These are phyloP conservation scores for Nicotiana obtusifolia DNA, from an alignment of 257 asterid species.

Conservation along the genomic window DNA sequence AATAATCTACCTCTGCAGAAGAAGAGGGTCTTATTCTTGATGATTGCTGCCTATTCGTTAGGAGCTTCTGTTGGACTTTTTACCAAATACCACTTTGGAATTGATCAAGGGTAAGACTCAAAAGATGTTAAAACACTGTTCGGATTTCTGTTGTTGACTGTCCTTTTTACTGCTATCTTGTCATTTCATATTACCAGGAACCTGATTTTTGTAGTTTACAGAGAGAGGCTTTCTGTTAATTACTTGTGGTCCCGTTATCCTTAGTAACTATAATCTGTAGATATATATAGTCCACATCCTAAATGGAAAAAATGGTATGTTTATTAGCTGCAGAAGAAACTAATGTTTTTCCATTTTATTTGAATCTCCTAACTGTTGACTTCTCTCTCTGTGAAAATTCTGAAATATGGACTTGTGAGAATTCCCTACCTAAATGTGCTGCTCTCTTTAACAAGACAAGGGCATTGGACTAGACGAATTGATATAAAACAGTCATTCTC, in stretches of 20 bases:
- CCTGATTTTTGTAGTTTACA: background rate
- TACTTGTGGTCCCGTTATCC: background rate
- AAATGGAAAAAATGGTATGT: background rate
- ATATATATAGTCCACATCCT: background rate
- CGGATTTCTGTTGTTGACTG: background rate
- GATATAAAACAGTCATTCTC: background rate
- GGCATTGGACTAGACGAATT: background rate
- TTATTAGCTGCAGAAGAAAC: background rate
- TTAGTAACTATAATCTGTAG: background rate
- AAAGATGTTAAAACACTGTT: background rate
- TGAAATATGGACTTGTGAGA: background rate
- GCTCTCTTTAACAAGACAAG: background rate
- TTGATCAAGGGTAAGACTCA: background rate
- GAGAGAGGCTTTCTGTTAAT: background rate
- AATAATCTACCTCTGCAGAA: background rate
- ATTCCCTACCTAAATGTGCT: no score
- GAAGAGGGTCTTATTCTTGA: background rate
- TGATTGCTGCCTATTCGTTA: background rate
- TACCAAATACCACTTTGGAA: background rate
- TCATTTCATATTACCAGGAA: background rate
- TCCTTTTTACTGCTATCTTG: background rate
- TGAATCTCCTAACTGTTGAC: background rate
- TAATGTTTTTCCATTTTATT: background rate
- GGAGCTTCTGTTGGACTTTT: constrained; percentile 1
- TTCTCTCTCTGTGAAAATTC: background rate